These are phyloP conservation scores for Malassezia restricta DNA, from an alignment of 1,284 basidiomycete genomes.

Conservation along the genomic window DNA sequence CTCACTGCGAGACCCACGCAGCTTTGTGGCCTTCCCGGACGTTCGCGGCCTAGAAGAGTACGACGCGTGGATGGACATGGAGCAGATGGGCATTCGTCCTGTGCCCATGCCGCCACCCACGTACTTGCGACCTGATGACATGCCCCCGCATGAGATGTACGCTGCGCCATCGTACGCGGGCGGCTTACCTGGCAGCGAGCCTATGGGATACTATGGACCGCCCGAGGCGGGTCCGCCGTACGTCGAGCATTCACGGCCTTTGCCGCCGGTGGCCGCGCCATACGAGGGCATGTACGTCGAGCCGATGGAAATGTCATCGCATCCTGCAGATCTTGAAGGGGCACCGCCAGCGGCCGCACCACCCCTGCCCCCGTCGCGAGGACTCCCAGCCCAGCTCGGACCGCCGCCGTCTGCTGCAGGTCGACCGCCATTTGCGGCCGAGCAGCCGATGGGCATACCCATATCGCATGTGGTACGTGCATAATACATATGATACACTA, in stretches of 20 bases:
- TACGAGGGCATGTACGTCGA: slow-evolving; percentile 7
- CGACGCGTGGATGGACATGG: slow-evolving; percentile 39
- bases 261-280: background rate
- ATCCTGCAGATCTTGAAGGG: background rate
- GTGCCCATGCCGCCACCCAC: slow-evolving; percentile 1
- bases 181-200: background rate
- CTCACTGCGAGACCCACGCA: background rate
- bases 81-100: slow-evolving; percentile 37
- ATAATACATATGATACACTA: slow-evolving; percentile 18
- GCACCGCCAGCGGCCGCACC: background rate
- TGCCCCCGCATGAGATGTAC: slow-evolving; percentile 5
- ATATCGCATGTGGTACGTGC: slow-evolving; percentile 5
- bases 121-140: slow-evolving; percentile 6
- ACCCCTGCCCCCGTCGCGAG: background rate
- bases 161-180: background rate
- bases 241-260: background rate
- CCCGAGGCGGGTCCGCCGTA: background rate
- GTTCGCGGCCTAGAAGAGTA: slow-evolving; percentile 34
- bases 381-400: no score
- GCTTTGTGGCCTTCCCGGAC: slow-evolving; percentile 38
- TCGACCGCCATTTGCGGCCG: background rate
- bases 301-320: slow-evolving; percentile 1
- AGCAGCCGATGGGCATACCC: background rate
- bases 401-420: background rate
- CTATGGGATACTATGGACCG: slow-evolving; percentile 1